Conservation (phyloP, 139 green algal genomes). For the Auxenochlorella pyrenoidosa region DNA sequence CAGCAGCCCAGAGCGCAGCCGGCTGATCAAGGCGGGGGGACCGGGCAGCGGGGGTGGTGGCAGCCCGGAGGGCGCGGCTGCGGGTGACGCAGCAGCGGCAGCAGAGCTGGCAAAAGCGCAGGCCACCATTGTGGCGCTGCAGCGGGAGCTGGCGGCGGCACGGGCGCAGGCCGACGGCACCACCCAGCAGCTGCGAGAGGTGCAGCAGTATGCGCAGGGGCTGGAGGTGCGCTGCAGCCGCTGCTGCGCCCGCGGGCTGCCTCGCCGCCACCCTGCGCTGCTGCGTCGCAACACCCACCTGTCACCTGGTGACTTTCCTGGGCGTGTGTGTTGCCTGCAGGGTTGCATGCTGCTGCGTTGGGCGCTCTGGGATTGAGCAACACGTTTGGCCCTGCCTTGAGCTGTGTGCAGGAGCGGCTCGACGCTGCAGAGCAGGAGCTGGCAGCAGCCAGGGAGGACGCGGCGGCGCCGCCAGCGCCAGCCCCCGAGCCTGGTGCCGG, state of each 20-base stretch:
- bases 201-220: not conserved
- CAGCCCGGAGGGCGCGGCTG: not conserved
- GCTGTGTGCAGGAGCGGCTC: not conserved
- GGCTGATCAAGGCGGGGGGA: not conserved
- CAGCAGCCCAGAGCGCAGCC: constrained; percentile 20
- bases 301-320: too few relatives aligned
- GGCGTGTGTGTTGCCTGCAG: too few relatives aligned
- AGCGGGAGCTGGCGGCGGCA: constrained; percentile 32
- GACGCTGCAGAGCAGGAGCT: not conserved
- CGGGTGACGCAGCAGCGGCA: not conserved
- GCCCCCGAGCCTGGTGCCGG: not conserved
- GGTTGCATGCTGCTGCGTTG: too few relatives aligned
- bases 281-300: too few relatives aligned
- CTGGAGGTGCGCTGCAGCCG: constrained; percentile 1
- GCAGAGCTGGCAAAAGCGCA: not conserved
- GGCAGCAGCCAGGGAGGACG: not conserved
- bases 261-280: too few relatives aligned
- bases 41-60: too few relatives aligned
- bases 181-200: not conserved
- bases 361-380: too few relatives aligned
- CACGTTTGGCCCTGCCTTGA: too few relatives aligned
- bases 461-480: not conserved
- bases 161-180: constrained; percentile 25
- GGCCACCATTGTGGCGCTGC: constrained; percentile 23
- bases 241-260: not conserved